These are phyloP conservation scores for Globisporangium polare DNA, from an alignment of 352 stramenopile genomes.

Conservation along the genomic window DNA sequence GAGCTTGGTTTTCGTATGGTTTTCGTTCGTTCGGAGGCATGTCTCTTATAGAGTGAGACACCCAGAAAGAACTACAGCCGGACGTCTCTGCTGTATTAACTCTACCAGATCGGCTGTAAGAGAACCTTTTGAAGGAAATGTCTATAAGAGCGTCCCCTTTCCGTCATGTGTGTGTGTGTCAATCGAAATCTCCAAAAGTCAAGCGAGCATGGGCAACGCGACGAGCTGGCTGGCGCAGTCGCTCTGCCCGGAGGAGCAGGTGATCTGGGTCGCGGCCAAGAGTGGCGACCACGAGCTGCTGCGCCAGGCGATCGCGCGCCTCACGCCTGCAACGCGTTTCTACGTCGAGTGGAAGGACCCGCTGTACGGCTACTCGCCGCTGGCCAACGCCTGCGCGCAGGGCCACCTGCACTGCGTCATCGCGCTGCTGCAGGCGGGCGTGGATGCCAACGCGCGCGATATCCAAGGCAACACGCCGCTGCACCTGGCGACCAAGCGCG, in stretches of 20 bases:
- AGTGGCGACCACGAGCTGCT: constrained; percentile 54
- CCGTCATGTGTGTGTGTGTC: no score
- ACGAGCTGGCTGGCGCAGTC: constrained; percentile 71
- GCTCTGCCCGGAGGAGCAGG: constrained; percentile 70
- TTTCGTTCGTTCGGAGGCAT: no score
- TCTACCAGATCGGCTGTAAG: no score
- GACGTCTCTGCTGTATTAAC: no score
- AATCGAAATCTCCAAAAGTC: neutral
- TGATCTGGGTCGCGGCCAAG: constrained; percentile 74
- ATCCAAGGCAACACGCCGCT: constrained; percentile 60
- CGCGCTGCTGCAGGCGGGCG: constrained; percentile 47
- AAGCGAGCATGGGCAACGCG: constrained; percentile 56
- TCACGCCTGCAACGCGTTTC: constrained; percentile 55
- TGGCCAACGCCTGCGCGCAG: constrained; percentile 54
- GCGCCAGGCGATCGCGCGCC: constrained; percentile 37
- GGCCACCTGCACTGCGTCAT: constrained; percentile 64
- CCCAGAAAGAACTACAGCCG: no score
- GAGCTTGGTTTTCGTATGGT: no score
- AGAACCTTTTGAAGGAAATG: no score
- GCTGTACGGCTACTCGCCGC: constrained; percentile 56
- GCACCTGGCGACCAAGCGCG: constrained; percentile 50
- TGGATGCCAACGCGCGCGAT: constrained; percentile 57
- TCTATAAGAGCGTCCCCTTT: no score
- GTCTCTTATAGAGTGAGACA: no score
- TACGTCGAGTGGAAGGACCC: constrained; percentile 73